Base-by-base conservation (phyloP, 2,329 filamentous ascomycete species). In the Paracamarosporium sp. region DNA sequence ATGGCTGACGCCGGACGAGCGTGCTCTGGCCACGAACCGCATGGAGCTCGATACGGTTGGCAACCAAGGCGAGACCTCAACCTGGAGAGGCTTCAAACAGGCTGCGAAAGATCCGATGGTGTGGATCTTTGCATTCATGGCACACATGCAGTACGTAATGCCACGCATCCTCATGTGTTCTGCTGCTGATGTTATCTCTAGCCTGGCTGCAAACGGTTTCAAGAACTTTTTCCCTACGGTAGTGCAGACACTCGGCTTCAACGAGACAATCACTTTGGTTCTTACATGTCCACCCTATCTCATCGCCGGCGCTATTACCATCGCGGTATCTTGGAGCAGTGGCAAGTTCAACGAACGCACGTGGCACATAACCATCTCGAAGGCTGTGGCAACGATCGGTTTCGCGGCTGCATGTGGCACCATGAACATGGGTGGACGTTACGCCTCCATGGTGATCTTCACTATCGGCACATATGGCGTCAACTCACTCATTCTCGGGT, bases 31-130 rank as follows among this genome's bases (percentile, higher is more conserved):
- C 0, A 64, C 61, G 20, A 65, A 65, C 53, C 71, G 70, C 47
- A 72, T 74, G 70, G 78, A 81, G 58, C 73, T 75, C 46, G 83
- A 86, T 60, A 84, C 81, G 36, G 77, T 85, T 8, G 79, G 79
- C 15, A 80, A 81, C 56, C 70, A 78, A 28, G 48, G 36, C 20
- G 36, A 40, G 6, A 17, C n/a, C 4, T 66, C 38, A 71, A 63
- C 31, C 63, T 62, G 52, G 64, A 67, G 67, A 31, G 71, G 71
- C 5, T 56, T 74, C 5, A 67, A 55, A 33, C 70, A 72, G 44
- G 69, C 71, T 1, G 77, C 77, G 56, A 72, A 69, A 22, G 84
- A 86, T 58, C 81, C 80, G 61, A 79, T 83, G 61, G 53, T 78
- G 70, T 66, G 76, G 78, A 65, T 77, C 76, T 68, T 71, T 51